phyloP scores from a whole-genome alignment of 2,329 filamentous ascomycete genomes.

The Thielaviopsis punctulata region DNA sequence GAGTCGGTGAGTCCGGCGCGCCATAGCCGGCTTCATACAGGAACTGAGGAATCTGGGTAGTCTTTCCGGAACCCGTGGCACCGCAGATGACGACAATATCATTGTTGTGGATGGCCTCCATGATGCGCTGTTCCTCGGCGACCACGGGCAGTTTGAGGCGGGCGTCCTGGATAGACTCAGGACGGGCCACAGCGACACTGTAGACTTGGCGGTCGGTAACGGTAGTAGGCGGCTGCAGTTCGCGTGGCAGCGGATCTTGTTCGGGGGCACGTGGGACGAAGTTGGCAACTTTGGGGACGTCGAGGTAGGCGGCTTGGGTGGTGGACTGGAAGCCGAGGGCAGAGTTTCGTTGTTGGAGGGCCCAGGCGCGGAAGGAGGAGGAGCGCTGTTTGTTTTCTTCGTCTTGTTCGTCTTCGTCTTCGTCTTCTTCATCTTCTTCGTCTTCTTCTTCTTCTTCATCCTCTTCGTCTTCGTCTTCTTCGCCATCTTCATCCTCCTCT shows the following conservation, averaged over 20 bases:
- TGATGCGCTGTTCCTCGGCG: conserved; percentile 88
- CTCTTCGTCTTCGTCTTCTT: conserved; percentile 17
- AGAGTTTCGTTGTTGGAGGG: conserved; percentile 68
- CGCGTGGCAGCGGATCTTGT: conserved; percentile 51
- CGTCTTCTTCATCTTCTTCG: conserved; percentile 19
- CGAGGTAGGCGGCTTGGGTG: conserved; percentile 24
- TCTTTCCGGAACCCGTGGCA: conserved; percentile 92
- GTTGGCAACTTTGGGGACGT: conserved; percentile 39
- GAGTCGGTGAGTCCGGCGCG: conserved; percentile 55
- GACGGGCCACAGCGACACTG: conserved; percentile 53
- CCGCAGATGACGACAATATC: conserved; percentile 83
- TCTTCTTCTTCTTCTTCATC: conserved; percentile 17
- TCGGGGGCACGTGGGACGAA: conserved; percentile 53
- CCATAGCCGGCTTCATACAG: conserved; percentile 89
- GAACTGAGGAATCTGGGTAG: conserved; percentile 93
- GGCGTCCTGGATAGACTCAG: conserved; percentile 57
- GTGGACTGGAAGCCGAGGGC: conserved; percentile 49
- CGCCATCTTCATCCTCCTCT: conserved; percentile 17
- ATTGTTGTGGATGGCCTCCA: conserved; percentile 93
- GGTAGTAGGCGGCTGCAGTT: conserved; percentile 44
- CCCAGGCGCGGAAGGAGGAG: conserved; percentile 86
- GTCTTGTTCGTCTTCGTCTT: conserved; percentile 19
- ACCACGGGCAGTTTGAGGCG: conserved; percentile 75
- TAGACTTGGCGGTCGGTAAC: conserved; percentile 55
- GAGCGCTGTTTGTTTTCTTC: conserved; percentile 20